These are phyloP conservation scores for Syncephalastrum contaminatum DNA, from an alignment of 371 early-diverging fungal genomes.

Conservation along the genomic window DNA sequence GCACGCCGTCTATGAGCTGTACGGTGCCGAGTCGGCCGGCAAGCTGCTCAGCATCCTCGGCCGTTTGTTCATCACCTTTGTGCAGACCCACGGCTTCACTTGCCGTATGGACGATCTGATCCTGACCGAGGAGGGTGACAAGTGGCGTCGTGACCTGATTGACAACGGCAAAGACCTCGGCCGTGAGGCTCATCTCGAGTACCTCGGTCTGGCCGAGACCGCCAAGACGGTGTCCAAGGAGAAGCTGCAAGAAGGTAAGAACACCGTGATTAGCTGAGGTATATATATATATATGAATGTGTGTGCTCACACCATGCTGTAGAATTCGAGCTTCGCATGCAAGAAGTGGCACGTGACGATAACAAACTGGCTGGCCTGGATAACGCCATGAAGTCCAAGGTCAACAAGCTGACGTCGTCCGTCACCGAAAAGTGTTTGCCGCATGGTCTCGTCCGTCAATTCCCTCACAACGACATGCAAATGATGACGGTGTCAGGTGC, in stretches of 20 bases:
- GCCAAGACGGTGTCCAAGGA: slow-evolving; percentile 38
- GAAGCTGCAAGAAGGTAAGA: slow-evolving; percentile 31
- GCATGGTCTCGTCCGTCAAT: slow-evolving; percentile 76
- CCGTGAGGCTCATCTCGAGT: slow-evolving; percentile 68
- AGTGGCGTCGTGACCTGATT: slow-evolving; percentile 70
- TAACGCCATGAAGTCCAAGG: slow-evolving; percentile 84
- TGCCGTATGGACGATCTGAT: slow-evolving; percentile 99
- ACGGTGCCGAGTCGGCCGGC: slow-evolving; percentile 92
- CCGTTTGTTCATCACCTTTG: slow-evolving; percentile 91
- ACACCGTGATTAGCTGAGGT: too few relatives aligned
- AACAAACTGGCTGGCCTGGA: slow-evolving; percentile 90
- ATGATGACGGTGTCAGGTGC: slow-evolving; percentile 99
- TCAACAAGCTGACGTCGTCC: slow-evolving; percentile 81
- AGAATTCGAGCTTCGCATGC: slow-evolving; percentile 76
- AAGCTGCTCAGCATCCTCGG: slow-evolving; percentile 93
- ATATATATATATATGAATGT: too few relatives aligned
- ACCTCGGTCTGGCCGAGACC: slow-evolving; percentile 64
- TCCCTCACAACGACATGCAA: slow-evolving; percentile 98
- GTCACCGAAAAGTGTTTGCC: slow-evolving; percentile 86
- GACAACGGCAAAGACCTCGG: slow-evolving; percentile 57
- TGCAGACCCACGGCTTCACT: slow-evolving; percentile 93
- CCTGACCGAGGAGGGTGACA: slow-evolving; percentile 82
- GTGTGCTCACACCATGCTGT: neutral
- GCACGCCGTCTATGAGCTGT: slow-evolving; percentile 97
- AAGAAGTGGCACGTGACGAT: slow-evolving; percentile 81